A percentile compares a stretch with the other conserved stretches of the same genome.
These are phyloP conservation scores for Saccharomyces hybrid DNA, from an alignment of 1,139 yeast species.

Conservation along the genomic window DNA sequence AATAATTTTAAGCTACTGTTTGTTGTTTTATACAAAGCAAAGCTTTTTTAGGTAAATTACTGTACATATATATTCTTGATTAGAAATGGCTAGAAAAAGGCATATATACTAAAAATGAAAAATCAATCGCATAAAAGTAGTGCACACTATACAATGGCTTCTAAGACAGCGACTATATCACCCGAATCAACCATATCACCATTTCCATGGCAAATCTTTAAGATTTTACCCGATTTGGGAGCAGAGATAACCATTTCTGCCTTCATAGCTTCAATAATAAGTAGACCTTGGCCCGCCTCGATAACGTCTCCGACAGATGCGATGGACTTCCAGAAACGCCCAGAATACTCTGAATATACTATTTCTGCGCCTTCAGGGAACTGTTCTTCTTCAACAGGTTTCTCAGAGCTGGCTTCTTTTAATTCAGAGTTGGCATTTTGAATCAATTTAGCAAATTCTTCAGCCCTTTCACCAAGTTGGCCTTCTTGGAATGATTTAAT, in stretches of 20 bases:
- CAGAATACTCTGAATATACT: slow-evolving; percentile 90
- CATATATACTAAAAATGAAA: not conserved
- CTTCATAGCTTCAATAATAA: slow-evolving; percentile 96
- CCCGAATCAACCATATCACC: slow-evolving; percentile 98
- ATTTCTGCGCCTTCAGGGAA: slow-evolving; percentile 70
- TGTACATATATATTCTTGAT: not conserved
- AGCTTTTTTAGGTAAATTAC: not conserved
- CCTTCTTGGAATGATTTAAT: slow-evolving; percentile 60
- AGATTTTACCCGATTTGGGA: slow-evolving; percentile 65
- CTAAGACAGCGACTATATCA: slow-evolving; percentile 75
- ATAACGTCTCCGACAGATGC: slow-evolving; percentile 77
- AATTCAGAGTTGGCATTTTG: slow-evolving; percentile 78
- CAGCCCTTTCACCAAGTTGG: slow-evolving; percentile 74
- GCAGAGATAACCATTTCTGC: slow-evolving; percentile 89
- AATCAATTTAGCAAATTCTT: slow-evolving; percentile 74
- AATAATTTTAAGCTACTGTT: not conserved
- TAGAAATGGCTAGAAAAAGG: not conserved
- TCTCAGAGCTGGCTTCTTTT: slow-evolving; percentile 37
- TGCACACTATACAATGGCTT: not conserved
- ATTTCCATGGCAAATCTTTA: slow-evolving; percentile 67
- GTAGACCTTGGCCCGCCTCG: slow-evolving; percentile 64
- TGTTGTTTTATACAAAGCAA: not conserved
- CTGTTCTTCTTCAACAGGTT: slow-evolving; percentile 40
- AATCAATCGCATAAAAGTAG: not conserved
- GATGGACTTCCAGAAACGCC: slow-evolving; percentile 92